Evolutionary conservation across 768 basidiomycete species (phyloP).

Genomic region (Rhodotorula graminis): DNA sequence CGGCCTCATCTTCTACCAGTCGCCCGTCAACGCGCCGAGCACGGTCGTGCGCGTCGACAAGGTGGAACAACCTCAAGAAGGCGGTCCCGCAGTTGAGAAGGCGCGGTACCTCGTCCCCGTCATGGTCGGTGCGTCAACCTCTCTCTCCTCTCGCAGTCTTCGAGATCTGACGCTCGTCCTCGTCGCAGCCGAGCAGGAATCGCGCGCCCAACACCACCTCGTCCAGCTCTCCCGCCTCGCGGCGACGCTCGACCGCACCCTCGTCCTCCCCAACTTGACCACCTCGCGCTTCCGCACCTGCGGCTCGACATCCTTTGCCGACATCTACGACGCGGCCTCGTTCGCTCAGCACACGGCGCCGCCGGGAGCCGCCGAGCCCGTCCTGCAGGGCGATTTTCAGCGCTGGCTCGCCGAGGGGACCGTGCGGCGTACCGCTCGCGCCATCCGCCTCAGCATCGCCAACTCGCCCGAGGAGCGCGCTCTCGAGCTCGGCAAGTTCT

Average conservation of each 20-base stretch:
- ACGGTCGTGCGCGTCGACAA: no score
- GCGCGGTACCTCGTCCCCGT: not conserved
- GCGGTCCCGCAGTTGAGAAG: no score
- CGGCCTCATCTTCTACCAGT: no score
- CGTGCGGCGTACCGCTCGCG: no score
- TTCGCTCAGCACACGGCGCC: not conserved
- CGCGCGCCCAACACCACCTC: slow-evolving; percentile 18
- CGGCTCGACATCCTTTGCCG: slow-evolving; percentile 3
- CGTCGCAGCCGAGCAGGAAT: slow-evolving; percentile 15
- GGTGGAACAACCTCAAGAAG: no score
- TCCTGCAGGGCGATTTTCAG: slow-evolving; percentile 2
- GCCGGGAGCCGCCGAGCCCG: no score
- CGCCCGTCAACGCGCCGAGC: no score
- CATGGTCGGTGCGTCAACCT: not conserved
- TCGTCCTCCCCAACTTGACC: slow-evolving; percentile 13
- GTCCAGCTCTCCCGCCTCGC: slow-evolving; percentile 22
- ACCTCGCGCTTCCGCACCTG: slow-evolving; percentile 9
- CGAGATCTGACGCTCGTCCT: no score
- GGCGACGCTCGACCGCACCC: slow-evolving; percentile 24
- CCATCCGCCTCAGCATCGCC: not conserved
- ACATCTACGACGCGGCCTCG: slow-evolving; percentile 2
- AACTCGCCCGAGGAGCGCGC: not conserved
- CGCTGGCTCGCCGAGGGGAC: not conserved
- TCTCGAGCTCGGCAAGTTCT: no score
- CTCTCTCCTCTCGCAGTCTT: no score